A percentile compares a stretch with the other conserved stretches of the same genome.
These are phyloP conservation scores for Wallacemonas sp. DNA, from an alignment of 208 protist species.

Conservation along the genomic window DNA sequence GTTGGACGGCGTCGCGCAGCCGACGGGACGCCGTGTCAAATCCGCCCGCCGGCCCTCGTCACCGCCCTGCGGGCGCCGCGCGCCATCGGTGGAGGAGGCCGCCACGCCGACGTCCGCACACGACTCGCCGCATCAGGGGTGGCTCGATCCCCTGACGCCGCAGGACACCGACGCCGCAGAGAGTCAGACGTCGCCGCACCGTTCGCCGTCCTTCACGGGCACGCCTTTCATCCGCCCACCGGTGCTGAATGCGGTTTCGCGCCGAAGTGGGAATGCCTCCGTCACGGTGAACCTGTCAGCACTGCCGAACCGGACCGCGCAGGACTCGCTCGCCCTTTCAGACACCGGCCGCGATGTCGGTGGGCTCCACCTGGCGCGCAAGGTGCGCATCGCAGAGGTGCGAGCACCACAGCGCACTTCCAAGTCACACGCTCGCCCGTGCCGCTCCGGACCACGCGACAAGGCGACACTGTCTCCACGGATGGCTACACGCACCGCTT, in stretches of 20 bases:
- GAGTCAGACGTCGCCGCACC: background rate
- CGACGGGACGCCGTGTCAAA: background rate
- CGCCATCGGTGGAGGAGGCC: background rate
- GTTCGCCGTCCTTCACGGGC: slow-evolving; percentile 4
- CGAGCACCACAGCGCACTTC: too few species aligned
- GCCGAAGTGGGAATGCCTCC: background rate
- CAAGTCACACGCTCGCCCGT: too few species aligned
- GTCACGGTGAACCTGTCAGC: background rate
- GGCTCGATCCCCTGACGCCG: background rate
- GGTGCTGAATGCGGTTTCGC: background rate
- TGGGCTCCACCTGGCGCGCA: background rate
- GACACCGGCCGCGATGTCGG: too few species aligned
- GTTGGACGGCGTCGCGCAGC: background rate
- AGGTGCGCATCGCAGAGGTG: background rate
- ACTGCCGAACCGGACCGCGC: too few species aligned
- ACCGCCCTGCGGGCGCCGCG: background rate
- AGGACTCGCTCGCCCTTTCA: too few species aligned
- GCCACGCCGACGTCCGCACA: background rate
- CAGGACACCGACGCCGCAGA: slow-evolving; percentile 8
- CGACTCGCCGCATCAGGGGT: background rate
- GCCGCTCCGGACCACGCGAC: too few species aligned
- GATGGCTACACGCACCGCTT: background rate
- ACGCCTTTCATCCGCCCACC: background rate
- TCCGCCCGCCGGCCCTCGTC: background rate
- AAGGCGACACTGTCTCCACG: too few species aligned